Evolutionary conservation across 2,329 filamentous ascomycete species (phyloP).

Genomic region (Penicillium olsonii): DNA sequence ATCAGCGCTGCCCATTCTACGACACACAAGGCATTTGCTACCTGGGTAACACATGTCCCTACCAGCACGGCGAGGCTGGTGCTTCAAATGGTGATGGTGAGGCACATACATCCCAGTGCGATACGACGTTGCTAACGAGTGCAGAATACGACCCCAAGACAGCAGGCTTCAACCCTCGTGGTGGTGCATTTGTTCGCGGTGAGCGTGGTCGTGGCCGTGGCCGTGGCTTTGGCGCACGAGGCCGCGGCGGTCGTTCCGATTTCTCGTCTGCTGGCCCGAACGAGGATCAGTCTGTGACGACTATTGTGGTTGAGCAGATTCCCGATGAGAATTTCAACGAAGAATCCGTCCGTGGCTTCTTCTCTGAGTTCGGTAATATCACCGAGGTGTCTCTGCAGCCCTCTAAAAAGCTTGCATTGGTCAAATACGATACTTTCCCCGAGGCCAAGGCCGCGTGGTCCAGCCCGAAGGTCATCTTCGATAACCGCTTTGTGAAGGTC

Average conservation of each 20-base stretch:
- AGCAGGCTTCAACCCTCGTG: constrained; percentile 39
- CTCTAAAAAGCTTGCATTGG: constrained; percentile 55
- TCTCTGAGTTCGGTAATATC: constrained; percentile 59
- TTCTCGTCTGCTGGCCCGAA: constrained; percentile 57
- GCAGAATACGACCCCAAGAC: constrained; percentile 59
- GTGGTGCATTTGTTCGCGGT: constrained; percentile 26
- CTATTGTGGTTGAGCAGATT: constrained; percentile 63
- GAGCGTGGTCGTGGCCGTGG: constrained; percentile 47
- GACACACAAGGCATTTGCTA: constrained; percentile 62
- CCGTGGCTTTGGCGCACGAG: constrained; percentile 40
- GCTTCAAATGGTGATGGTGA: constrained; percentile 41
- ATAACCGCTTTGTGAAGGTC: constrained; percentile 66
- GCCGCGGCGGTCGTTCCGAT: constrained; percentile 49
- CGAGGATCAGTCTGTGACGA: constrained; percentile 55
- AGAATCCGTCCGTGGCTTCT: constrained; percentile 56
- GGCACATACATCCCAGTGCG: neutral
- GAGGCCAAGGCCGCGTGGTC: constrained; percentile 58
- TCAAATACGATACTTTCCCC: constrained; percentile 56
- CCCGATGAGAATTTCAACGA: constrained; percentile 60
- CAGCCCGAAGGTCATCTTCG: constrained; percentile 64
- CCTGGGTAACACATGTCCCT: constrained; percentile 57
- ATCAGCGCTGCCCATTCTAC: constrained; percentile 57
- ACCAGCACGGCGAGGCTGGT: constrained; percentile 55
- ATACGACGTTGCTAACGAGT: constrained; percentile 6
- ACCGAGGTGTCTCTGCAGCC: constrained; percentile 56